Conservation (phyloP, 2,329 filamentous ascomycete genomes). For the Fusarium setosum region DNA sequence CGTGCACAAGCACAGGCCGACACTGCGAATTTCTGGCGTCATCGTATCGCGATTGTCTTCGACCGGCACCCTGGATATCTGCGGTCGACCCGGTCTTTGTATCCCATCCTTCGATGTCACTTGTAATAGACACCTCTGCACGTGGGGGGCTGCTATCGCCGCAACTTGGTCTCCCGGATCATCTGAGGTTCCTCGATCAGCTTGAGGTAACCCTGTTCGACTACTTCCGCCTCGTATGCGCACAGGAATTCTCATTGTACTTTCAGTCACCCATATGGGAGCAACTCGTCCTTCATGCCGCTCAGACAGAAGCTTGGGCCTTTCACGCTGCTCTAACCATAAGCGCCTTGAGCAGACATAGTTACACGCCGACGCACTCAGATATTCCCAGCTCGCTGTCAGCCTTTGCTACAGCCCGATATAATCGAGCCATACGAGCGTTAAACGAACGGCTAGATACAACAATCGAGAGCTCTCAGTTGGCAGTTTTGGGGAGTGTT, state of each 20-base stretch:
- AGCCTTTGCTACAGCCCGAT: background rate
- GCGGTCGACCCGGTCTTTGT: background rate
- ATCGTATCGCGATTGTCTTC: background rate
- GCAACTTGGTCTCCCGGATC: background rate
- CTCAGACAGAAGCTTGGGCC: background rate
- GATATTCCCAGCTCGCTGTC: background rate
- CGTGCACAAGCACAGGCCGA: constrained; percentile 2
- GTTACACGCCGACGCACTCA: background rate
- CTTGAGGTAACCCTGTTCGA: background rate
- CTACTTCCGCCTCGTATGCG: constrained; percentile 15
- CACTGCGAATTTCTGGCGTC: constrained; percentile 2
- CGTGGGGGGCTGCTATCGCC: background rate
- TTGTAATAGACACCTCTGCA: background rate
- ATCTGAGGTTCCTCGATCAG: background rate
- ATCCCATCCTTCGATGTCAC: background rate
- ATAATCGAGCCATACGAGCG: constrained; percentile 1
- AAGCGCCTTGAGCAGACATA: background rate
- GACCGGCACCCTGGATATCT: background rate
- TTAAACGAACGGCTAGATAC: background rate
- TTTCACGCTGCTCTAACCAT: constrained; percentile 10
- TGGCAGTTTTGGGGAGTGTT: constrained; percentile 7
- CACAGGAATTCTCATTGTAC: constrained; percentile 8
- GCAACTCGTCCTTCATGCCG: background rate
- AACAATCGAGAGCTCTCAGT: background rate
- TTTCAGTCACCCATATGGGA: background rate